Base-by-base conservation (phyloP, 768 basidiomycete species). In the Hortiboletus flavorubellus region DNA sequence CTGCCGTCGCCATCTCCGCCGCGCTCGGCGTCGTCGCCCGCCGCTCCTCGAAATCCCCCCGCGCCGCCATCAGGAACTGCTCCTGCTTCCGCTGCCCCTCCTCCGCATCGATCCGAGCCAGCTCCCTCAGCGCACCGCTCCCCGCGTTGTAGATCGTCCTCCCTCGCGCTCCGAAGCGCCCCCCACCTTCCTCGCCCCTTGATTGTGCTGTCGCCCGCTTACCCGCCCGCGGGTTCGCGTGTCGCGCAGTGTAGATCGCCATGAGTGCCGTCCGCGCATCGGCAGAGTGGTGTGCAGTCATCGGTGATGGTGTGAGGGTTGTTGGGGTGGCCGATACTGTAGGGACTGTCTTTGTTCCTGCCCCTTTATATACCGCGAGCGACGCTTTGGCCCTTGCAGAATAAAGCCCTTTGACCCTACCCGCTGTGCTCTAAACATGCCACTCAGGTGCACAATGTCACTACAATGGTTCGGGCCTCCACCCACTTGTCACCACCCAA, bases 251-350 rank as follows among this genome's bases (percentile, higher is more conserved):
- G 44, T 70, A 68, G n/a, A 58, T 58, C 44, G 61, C 60, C 59
- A 66, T 63, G 37, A 74, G 52, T 29, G 74, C 73, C 44, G 65
- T 59, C 35, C 69, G 66, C 16, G 73, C 73, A 55, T 74, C 74
- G 34, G 73, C 67, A 48, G 74, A 63, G 49, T 73, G 61, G 40
- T 54, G 59, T 33, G 54, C 54, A 43, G 59, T 51, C 65, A 65
- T 63, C 7, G 31, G 21, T 26, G n/a, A 9, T 38, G 10, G 12
- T 34, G 23, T 38, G 46, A 33, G 35, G 30, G 30, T 49, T 15
- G 16, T 46, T 37, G 33, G 10, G 26, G 42, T 48, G 51, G 46
- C 49, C 42, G n/a, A 40, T 44, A 48, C 33, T 41, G 33, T 16
- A 33, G 26, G 5, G 21, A 11, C 4, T 29, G 41, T 46, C 18